phyloP scores from a whole-genome alignment of 805 yeast genomes.

The Ogataea sp. region DNA sequence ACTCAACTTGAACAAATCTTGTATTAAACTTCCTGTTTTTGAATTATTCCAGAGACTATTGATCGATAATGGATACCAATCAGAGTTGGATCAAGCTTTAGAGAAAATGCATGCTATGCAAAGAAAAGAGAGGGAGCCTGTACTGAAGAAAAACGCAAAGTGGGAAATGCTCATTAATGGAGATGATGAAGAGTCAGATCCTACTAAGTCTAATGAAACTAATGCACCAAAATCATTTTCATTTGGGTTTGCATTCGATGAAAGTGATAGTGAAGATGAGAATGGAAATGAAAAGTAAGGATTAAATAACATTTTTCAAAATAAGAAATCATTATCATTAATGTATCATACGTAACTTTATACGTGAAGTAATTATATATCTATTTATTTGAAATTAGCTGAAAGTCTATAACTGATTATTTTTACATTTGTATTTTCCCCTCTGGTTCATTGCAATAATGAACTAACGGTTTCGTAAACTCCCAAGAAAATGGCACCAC shows the following conservation, averaged over 20 bases:
- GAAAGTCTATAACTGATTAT: not conserved
- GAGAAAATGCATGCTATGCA: conserved; percentile 24
- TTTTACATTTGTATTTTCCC: not conserved
- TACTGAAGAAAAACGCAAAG: conserved; percentile 33
- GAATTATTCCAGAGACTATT: conserved; percentile 52
- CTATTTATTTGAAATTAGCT: no score
- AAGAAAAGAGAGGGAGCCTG: conserved; percentile 13
- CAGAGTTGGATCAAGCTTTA: conserved; percentile 28
- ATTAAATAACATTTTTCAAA: not conserved
- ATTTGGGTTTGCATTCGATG: conserved; percentile 28
- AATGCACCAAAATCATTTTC: conserved; percentile 23
- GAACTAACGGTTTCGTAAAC: conserved; percentile 68
- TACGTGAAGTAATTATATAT: not conserved
- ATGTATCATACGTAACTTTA: no score
- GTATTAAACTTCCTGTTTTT: conserved; percentile 44
- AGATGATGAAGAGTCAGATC: not conserved
- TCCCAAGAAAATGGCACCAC: conserved; percentile 96
- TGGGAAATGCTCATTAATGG: conserved; percentile 37
- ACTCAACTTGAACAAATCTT: conserved; percentile 10
- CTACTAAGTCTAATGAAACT: conserved; percentile 18
- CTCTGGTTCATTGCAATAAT: conserved; percentile 5
- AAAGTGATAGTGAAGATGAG: not conserved
- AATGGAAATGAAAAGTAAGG: not conserved
- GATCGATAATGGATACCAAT: conserved; percentile 27
- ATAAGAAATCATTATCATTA: conserved; percentile 1